phyloP scores from a whole-genome alignment of 768 basidiomycete species.

The Chalciporus chontae region DNA sequence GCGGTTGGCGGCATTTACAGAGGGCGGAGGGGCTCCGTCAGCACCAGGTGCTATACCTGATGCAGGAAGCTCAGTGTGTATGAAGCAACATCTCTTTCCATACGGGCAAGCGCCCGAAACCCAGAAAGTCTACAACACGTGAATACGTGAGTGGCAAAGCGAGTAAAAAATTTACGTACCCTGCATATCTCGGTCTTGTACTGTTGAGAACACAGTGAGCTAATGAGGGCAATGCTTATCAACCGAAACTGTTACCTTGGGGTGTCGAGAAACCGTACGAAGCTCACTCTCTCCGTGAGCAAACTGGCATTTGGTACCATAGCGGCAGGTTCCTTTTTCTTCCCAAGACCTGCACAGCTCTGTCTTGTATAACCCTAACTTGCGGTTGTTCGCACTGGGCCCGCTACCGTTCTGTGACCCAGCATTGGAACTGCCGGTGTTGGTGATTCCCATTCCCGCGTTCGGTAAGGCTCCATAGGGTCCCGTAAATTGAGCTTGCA shows the following conservation, averaged over 20 bases:
- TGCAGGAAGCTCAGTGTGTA: slow-evolving; percentile 80
- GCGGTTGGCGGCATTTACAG: slow-evolving; percentile 48
- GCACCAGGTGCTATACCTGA: slow-evolving; percentile 56
- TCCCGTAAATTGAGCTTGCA: slow-evolving; percentile 53
- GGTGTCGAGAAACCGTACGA: slow-evolving; percentile 79
- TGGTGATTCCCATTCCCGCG: slow-evolving; percentile 43
- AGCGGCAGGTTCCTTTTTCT: slow-evolving; percentile 83
- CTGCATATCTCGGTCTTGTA: slow-evolving; percentile 95
- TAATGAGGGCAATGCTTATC: slow-evolving; percentile 6
- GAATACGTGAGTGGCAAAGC: slow-evolving; percentile 1
- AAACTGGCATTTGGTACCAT: slow-evolving; percentile 88
- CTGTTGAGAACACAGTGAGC: slow-evolving; percentile 35
- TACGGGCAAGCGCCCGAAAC: slow-evolving; percentile 91
- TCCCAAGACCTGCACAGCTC: slow-evolving; percentile 90
- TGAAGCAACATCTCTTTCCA: slow-evolving; percentile 91
- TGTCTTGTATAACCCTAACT: slow-evolving; percentile 88
- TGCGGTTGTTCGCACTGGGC: slow-evolving; percentile 89
- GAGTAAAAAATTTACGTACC: slow-evolving; percentile 40
- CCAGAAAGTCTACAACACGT: slow-evolving; percentile 73
- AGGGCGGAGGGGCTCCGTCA: slow-evolving; percentile 50
- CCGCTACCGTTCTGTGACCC: slow-evolving; percentile 45
- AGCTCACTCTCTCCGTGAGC: slow-evolving; percentile 91
- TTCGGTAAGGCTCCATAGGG: slow-evolving; percentile 50
- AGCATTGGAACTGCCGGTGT: slow-evolving; percentile 33
- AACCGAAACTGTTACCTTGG: slow-evolving; percentile 56